Conservation (phyloP, 2,329 filamentous ascomycete species). For the Beauveria sp. region DNA sequence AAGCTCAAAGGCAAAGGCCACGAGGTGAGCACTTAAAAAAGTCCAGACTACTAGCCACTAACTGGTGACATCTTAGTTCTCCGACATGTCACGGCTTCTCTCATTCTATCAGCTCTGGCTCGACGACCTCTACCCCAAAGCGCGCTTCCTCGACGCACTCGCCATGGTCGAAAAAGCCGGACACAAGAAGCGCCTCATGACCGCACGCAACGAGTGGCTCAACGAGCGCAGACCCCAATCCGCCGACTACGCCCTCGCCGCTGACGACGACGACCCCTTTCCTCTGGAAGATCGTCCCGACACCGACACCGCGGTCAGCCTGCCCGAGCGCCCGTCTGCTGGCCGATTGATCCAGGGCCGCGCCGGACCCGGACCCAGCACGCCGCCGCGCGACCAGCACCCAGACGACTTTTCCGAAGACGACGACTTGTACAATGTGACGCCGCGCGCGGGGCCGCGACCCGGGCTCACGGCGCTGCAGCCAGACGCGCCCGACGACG, state of each 20-base stretch:
- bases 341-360: constrained; percentile 5
- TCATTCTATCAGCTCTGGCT: constrained; percentile 96
- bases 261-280: constrained; percentile 19
- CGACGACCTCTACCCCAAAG: constrained; percentile 90
- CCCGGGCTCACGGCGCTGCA: constrained; percentile 15
- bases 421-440: constrained; percentile 49
- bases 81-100: constrained; percentile 72
- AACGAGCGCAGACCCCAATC: constrained; percentile 59
- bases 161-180: constrained; percentile 89
- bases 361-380: constrained; percentile 16
- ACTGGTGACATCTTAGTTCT: constrained; percentile 49
- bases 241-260: constrained; percentile 17
- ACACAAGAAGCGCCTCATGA: constrained; percentile 71
- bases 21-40: constrained; percentile 49
- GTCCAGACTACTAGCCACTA: background rate
- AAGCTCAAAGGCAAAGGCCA: constrained; percentile 90
- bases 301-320: constrained; percentile 12
- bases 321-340: constrained; percentile 18
- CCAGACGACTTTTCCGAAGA: constrained; percentile 32
- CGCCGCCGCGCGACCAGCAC: constrained; percentile 21
- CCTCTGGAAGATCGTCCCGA: background rate
- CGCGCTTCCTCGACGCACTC: constrained; percentile 84
- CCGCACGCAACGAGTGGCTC: constrained; percentile 75
- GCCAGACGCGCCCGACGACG: constrained; percentile 31
- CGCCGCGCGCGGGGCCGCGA: constrained; percentile 28